Evolutionary conservation across 305 asterid genomes (phyloP).

Genomic region (Solanum chacoense): DNA sequence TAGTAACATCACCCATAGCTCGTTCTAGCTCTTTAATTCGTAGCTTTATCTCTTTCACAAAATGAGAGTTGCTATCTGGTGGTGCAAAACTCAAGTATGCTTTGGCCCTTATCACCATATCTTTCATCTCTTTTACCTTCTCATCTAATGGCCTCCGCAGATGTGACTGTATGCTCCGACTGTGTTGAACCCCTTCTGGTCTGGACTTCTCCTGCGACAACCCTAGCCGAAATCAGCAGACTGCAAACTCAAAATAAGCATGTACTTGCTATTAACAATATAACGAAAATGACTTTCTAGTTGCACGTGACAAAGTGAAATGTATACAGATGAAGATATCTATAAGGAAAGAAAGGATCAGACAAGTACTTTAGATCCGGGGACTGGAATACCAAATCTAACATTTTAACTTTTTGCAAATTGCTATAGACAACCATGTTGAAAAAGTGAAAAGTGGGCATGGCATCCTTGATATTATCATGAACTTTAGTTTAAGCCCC

Average conservation of each 20-base stretch:
- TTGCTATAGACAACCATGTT: not conserved
- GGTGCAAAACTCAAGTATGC: conserved; percentile 52
- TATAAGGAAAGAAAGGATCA: not conserved
- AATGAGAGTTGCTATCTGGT: conserved; percentile 56
- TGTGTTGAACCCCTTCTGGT: conserved; percentile 16
- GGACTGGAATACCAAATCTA: not conserved
- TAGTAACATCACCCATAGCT: conserved; percentile 38
- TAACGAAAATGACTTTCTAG: not conserved
- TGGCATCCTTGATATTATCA: not conserved
- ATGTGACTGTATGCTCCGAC: conserved; percentile 19
- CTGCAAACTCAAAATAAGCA: not conserved
- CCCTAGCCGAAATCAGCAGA: conserved; percentile 7
- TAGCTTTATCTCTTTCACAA: conserved; percentile 69
- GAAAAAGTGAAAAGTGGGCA: not conserved
- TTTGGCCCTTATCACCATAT: conserved; percentile 74
- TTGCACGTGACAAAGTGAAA: not conserved
- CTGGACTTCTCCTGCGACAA: conserved; percentile 36
- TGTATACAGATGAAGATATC: not conserved
- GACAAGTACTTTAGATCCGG: not conserved
- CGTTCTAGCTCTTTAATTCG: conserved; percentile 76
- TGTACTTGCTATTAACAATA: not conserved
- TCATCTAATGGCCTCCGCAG: conserved; percentile 34
- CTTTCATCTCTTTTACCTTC: conserved; percentile 73
- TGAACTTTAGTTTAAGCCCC: not conserved
- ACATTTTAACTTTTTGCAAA: not conserved